Percentiles rank a stretch among this genome's conserved stretches.
phyloP scores from a whole-genome alignment of 176 grass and related monocot genomes.

The Lolium rigidum region DNA sequence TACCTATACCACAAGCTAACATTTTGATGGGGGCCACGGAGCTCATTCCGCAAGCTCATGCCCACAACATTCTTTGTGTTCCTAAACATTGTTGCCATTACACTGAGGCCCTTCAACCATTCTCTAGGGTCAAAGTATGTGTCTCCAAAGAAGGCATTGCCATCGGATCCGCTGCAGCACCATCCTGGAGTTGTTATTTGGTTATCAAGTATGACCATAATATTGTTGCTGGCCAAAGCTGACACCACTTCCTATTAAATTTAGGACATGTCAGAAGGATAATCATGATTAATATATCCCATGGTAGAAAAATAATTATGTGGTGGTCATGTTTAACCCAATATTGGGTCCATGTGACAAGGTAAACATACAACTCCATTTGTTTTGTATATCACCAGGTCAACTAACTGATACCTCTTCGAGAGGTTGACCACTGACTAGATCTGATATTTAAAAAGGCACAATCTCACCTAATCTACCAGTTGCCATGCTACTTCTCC shows the following conservation, averaged over 20 bases:
- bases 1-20: conserved; percentile 94
- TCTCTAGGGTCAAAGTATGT: conserved; percentile 79
- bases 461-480: too few relatives aligned
- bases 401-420: conserved; percentile 3
- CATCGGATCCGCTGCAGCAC: conserved; percentile 77
- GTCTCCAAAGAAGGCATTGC: conserved; percentile 89
- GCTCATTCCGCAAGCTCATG: conserved; percentile 91
- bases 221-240: conserved; percentile 64
- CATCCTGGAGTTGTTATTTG: conserved; percentile 88
- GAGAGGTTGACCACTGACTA: not conserved
- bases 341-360: conserved; percentile 1
- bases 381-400: conserved; percentile 15
- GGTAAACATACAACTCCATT: not conserved
- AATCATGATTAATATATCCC: not conserved
- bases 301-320: not conserved
- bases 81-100: conserved; percentile 82
- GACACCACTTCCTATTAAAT: conserved; percentile 71
- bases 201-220: conserved; percentile 98
- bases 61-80: conserved; percentile 75
- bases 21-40: conserved; percentile 77
- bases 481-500: not conserved
- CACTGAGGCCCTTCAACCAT: conserved; percentile 74
- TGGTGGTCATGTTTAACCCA: not conserved
- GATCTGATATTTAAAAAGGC: not conserved
- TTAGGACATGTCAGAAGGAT: conserved; percentile 8